A percentile compares a stretch with the other conserved stretches of the same genome.
Evolutionary conservation across 495 filamentous ascomycete genomes (phyloP).

Genomic region (Xylaria palmicola): DNA sequence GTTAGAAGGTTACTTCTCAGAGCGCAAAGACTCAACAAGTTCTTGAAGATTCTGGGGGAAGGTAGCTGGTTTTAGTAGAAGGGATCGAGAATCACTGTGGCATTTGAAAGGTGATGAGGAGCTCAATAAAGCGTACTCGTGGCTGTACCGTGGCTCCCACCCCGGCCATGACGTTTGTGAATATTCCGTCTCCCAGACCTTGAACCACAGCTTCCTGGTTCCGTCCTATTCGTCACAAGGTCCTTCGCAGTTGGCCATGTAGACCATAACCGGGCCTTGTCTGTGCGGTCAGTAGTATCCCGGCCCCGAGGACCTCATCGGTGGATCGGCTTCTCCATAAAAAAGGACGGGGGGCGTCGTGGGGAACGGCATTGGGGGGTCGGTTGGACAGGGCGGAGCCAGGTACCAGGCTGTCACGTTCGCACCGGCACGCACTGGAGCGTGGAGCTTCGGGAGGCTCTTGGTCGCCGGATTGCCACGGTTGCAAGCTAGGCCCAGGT

Average conservation of each 20-base stretch:
- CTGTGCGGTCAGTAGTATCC: not conserved
- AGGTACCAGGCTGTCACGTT: slow-evolving; percentile 41
- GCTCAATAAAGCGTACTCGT: not conserved
- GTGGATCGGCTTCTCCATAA: not conserved
- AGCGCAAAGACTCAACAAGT: not conserved
- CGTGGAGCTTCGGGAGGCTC: slow-evolving; percentile 23
- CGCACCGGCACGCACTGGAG: slow-evolving; percentile 34
- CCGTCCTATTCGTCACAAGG: slow-evolving; percentile 38
- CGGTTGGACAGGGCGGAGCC: slow-evolving; percentile 22
- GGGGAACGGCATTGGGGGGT: not conserved
- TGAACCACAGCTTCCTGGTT: slow-evolving; percentile 45
- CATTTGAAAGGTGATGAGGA: not conserved
- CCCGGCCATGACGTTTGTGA: slow-evolving; percentile 40
- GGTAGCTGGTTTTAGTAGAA: not conserved
- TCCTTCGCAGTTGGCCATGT: slow-evolving; percentile 30
- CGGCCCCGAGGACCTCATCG: not conserved
- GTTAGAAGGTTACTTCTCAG: not conserved
- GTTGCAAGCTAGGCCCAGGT: slow-evolving; percentile 33
- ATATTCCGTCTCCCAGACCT: slow-evolving; percentile 34
- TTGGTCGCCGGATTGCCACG: slow-evolving; percentile 32
- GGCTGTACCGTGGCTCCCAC: not conserved
- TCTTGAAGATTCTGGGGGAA: not conserved
- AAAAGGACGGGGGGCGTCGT: not conserved
- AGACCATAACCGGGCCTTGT: slow-evolving; percentile 43
- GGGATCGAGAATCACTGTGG: too few relatives aligned